Percentiles rank a stretch among this genome's conserved stretches.
Evolutionary conservation across 345 rosid genomes (phyloP).

Genomic region (Pistacia integerrima): DNA sequence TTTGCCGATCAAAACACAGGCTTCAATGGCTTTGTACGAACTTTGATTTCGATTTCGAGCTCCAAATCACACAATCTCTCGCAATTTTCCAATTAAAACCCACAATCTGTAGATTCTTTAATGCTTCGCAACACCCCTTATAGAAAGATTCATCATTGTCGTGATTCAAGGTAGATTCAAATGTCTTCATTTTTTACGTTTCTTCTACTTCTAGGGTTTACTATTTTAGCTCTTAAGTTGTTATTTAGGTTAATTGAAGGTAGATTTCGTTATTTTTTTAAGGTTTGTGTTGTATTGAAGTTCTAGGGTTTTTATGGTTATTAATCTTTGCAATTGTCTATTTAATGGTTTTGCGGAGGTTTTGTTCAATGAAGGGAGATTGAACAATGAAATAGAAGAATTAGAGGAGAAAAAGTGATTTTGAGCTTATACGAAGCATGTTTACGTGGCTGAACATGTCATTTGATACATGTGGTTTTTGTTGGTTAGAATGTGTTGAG

Average conservation of each 20-base stretch:
- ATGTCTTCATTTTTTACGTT: conserved; percentile 20
- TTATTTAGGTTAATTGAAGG: neutral
- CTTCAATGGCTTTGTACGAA: conserved; percentile 66
- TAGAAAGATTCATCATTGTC: conserved; percentile 13
- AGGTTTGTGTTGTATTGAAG: conserved; percentile 1
- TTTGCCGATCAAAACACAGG: conserved; percentile 86
- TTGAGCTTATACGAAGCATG: conserved; percentile 14
- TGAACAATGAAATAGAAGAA: conserved; percentile 27
- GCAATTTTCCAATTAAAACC: conserved; percentile 30
- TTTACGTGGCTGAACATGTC: conserved; percentile 29
- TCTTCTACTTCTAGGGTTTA: conserved; percentile 40
- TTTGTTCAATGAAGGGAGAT: conserved; percentile 39
- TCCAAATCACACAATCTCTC: conserved; percentile 30
- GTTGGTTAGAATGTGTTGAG: neutral
- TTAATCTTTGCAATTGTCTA: conserved; percentile 4
- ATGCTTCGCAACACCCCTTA: conserved; percentile 12
- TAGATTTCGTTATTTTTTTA: neutral
- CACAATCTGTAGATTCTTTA: conserved; percentile 20
- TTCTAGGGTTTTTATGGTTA: conserved; percentile 10
- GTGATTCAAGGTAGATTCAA: conserved; percentile 45
- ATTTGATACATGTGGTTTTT: conserved; percentile 14
- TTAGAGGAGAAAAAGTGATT: conserved; percentile 29
- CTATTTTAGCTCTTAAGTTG: neutral
- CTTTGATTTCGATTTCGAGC: conserved; percentile 55
- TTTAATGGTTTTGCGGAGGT: neutral